phyloP scores from a whole-genome alignment of 345 rosid genomes.

The Erucastrum elatum region DNA sequence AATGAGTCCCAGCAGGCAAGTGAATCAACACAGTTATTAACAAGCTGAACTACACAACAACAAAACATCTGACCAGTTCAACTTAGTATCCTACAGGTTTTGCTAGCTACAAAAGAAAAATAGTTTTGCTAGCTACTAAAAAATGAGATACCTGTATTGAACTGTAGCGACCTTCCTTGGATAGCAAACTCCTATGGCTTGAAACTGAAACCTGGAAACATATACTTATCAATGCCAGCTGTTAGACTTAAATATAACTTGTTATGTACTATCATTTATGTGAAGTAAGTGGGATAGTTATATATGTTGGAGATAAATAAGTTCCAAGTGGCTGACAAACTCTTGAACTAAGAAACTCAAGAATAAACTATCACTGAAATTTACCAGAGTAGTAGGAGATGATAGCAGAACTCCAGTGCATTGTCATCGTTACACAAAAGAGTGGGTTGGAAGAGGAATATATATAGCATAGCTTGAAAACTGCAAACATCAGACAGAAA shows the following conservation, averaged over 20 bases:
- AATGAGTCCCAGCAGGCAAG: constrained; percentile 6
- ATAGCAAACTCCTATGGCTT: neutral
- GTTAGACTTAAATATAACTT: constrained; percentile 9
- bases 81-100: neutral
- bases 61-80: neutral
- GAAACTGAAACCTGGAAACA: constrained; percentile 19
- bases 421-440: constrained; percentile 11
- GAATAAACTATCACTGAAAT: constrained; percentile 29
- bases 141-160: constrained; percentile 25
- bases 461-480: constrained; percentile 26
- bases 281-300: constrained; percentile 32
- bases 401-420: constrained; percentile 39
- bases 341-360: constrained; percentile 13
- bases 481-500: constrained; percentile 15
- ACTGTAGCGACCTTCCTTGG: neutral
- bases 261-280: neutral
- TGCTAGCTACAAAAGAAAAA: neutral
- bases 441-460: constrained; percentile 38
- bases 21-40: constrained; percentile 20
- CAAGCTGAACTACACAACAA: constrained; percentile 13
- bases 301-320: neutral
- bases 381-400: constrained; percentile 35
- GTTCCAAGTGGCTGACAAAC: constrained; percentile 23
- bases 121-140: neutral
- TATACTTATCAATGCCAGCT: constrained; percentile 13